A percentile compares a stretch with the other conserved stretches of the same genome.
These are phyloP conservation scores for Cicer cuneatum DNA, from an alignment of 306 rosid genomes.

Conservation along the genomic window DNA sequence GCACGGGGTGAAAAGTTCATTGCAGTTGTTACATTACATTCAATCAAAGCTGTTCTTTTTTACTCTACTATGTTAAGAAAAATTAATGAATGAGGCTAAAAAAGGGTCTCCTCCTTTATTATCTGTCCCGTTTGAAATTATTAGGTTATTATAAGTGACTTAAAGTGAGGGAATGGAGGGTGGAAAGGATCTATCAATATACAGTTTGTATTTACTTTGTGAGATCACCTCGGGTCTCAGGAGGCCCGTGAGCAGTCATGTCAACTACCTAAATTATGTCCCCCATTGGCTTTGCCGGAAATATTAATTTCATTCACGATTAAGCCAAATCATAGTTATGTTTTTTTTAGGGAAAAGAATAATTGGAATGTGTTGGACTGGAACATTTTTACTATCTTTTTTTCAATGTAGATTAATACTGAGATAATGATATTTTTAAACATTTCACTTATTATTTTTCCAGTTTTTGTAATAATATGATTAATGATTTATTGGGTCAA, in stretches of 20 bases:
- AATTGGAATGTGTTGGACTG: too few species aligned
- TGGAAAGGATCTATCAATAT: not conserved
- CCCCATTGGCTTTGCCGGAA: not conserved
- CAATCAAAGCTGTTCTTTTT: not conserved
- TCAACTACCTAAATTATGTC: slow-evolving; percentile 28
- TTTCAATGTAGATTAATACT: too few species aligned
- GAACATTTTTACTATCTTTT: too few species aligned
- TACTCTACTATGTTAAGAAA: not conserved
- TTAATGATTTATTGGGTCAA: too few species aligned
- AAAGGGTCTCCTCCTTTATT: slow-evolving; percentile 20
- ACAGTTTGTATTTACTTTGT: not conserved
- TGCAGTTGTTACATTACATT: not conserved
- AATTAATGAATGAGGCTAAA: not conserved
- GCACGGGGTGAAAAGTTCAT: slow-evolving; percentile 19
- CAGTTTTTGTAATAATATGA: too few species aligned
- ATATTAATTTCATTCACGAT: slow-evolving; percentile 38
- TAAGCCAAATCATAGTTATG: not conserved
- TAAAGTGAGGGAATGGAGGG: not conserved
- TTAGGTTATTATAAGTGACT: slow-evolving; percentile 3
- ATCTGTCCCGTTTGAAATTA: slow-evolving; percentile 14
- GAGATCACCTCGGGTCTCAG: slow-evolving; percentile 21
- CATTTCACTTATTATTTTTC: too few species aligned
- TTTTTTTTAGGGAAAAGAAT: too few species aligned
- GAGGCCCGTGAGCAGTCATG: slow-evolving; percentile 44
- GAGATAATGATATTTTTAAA: too few species aligned